These are phyloP conservation scores for Mycothermus thermophilus DNA, from an alignment of 495 filamentous ascomycete genomes.

Conservation along the genomic window DNA sequence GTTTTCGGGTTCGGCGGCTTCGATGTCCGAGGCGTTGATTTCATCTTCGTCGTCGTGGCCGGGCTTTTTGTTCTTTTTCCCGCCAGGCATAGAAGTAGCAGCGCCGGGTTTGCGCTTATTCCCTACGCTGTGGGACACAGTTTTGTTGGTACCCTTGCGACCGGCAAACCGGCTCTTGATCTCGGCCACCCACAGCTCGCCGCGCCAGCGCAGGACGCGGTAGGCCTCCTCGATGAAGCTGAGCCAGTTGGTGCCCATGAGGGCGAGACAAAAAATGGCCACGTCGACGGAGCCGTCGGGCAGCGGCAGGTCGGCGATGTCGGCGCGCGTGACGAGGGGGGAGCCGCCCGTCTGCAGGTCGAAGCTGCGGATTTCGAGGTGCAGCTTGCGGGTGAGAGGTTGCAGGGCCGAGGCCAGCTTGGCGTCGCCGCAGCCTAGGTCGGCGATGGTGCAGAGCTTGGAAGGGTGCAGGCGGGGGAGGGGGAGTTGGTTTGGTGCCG, in stretches of 20 bases:
- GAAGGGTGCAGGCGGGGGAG: slow-evolving; percentile 34
- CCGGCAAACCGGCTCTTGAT: slow-evolving; percentile 82
- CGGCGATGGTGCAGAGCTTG: slow-evolving; percentile 57
- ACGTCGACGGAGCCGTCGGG: slow-evolving; percentile 61
- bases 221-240: slow-evolving; percentile 93
- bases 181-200: slow-evolving; percentile 92
- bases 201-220: slow-evolving; percentile 74
- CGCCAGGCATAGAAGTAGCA: slow-evolving; percentile 9
- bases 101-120: slow-evolving; percentile 32
- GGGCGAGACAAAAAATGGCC: slow-evolving; percentile 81
- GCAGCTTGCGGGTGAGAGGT: slow-evolving; percentile 36
- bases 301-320: slow-evolving; percentile 72
- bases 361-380: slow-evolving; percentile 28
- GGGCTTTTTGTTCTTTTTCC: slow-evolving; percentile 38
- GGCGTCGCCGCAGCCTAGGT: slow-evolving; percentile 49
- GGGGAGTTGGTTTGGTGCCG: slow-evolving; percentile 9
- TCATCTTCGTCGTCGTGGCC: slow-evolving; percentile 25
- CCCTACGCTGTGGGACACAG: slow-evolving; percentile 50
- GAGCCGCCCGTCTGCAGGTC: slow-evolving; percentile 45
- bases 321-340: slow-evolving; percentile 66
- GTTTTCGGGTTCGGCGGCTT: not conserved
- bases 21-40: slow-evolving; percentile 28
- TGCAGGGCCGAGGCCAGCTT: slow-evolving; percentile 54
- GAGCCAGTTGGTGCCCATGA: slow-evolving; percentile 98
- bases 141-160: slow-evolving; percentile 39